These are phyloP conservation scores for Trametes elegans DNA, from an alignment of 768 basidiomycete genomes.

Conservation along the genomic window DNA sequence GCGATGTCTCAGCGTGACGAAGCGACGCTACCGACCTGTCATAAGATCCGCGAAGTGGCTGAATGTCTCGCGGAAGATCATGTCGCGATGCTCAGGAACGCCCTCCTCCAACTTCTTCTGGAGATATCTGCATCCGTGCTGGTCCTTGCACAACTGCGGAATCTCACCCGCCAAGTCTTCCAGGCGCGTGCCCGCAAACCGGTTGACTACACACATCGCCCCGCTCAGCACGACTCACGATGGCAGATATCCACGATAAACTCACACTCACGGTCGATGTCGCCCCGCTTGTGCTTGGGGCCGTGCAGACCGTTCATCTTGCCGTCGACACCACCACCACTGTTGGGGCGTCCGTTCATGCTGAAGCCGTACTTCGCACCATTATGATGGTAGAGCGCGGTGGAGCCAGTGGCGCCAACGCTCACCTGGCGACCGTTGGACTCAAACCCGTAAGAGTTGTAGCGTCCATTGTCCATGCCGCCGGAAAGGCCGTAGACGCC, in stretches of 20 bases:
- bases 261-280: conserved; percentile 84
- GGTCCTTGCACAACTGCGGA: conserved; percentile 92
- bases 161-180: conserved; percentile 98
- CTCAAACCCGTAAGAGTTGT: conserved; percentile 59
- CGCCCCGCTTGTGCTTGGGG: conserved; percentile 91
- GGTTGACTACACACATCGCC: conserved; percentile 73
- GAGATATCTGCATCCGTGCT: conserved; percentile 96
- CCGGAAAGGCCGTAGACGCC: conserved; percentile 46
- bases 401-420: conserved; percentile 54
- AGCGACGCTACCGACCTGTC: conserved; percentile 62
- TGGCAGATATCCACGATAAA: conserved; percentile 13
- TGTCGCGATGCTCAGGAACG: conserved; percentile 92
- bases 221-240: not conserved
- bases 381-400: conserved; percentile 76
- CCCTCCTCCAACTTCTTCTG: conserved; percentile 99
- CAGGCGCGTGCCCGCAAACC: conserved; percentile 92
- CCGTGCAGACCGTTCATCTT: conserved; percentile 92
- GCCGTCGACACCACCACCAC: conserved; percentile 56
- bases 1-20: not conserved
- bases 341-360: conserved; percentile 49
- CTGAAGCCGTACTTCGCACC: conserved; percentile 75
- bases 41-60: conserved; percentile 97
- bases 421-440: conserved; percentile 36
- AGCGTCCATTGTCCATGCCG: conserved; percentile 50
- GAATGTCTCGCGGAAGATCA: conserved; percentile 99